Evolutionary conservation across 2,329 filamentous ascomycete genomes (phyloP), one percentile per base, ranked within the genome.

Genomic region (Alternaria sp.): DNA sequence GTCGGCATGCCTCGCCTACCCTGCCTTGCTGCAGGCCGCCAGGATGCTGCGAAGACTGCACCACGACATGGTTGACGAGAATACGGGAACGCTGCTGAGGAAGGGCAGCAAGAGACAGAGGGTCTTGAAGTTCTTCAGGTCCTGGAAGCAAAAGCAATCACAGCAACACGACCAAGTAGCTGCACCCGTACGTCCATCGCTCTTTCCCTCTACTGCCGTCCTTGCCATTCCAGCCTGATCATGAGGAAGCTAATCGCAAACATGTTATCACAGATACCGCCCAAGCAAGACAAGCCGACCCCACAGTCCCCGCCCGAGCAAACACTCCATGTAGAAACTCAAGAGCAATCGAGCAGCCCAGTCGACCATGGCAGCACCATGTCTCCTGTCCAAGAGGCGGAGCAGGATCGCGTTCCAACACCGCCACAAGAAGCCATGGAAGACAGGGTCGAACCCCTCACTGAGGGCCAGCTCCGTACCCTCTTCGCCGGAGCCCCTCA

Each of bases 401-500:
- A 67, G n/a, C 57, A 63, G 26, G 30, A 52, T 26, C 41, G 59
- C 30, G 56, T 61, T 14, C 64, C 65, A 12, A 63, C 66, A 38
- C 65, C 64, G 12, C 56, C 61, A 2, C 51, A 59, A 38, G 68
- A 64, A 24, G 56, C 63, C 28, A 61, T 57, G 39, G 62, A 60
- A n/a, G 61, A 68, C 2, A 66, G 66, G 24, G 38, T 54, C n/a
- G 63, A 70, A 8, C 26, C 58, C 0, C 59, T 78, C 24, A 70
- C 60, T 68, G 83, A 87, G 46, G 80, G 82, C 41, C 87, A 91
- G 66, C 80, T 92, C 52, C 87, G 89, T 78, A 87, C 88, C 76
- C 84, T 92, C 70, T 92, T 92, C 81, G 90, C 89, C 26, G 89
- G 90, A n/a, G 90, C 90, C 43, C 90, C 90, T 64, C 89, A 91